These are phyloP conservation scores for Cystoderma amianthinum DNA, from an alignment of 768 basidiomycete genomes.

Conservation along the genomic window DNA sequence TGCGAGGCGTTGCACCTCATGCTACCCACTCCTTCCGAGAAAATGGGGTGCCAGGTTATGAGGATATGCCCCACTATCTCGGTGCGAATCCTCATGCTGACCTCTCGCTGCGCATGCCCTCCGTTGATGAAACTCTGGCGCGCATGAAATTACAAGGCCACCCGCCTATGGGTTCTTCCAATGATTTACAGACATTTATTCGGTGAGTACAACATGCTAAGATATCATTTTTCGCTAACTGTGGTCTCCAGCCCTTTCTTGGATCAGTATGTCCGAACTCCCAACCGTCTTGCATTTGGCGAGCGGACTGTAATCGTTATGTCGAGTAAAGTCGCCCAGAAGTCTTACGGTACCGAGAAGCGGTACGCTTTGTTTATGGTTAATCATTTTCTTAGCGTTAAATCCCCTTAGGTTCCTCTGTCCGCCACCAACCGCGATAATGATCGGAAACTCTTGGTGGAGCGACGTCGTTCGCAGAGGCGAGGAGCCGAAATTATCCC, in stretches of 20 bases:
- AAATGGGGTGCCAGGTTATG: slow-evolving; percentile 41
- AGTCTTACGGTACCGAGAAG: slow-evolving; percentile 95
- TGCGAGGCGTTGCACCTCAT: slow-evolving; percentile 66
- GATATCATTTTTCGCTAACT: slow-evolving; percentile 6
- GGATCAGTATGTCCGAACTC: slow-evolving; percentile 78
- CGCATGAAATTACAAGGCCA: slow-evolving; percentile 58
- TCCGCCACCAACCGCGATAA: slow-evolving; percentile 88
- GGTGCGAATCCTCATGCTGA: slow-evolving; percentile 45
- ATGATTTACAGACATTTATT: slow-evolving; percentile 76
- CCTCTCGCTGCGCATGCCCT: slow-evolving; percentile 53
- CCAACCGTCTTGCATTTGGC: slow-evolving; percentile 84
- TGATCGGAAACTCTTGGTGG: slow-evolving; percentile 97
- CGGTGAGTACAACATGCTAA: slow-evolving; percentile 35
- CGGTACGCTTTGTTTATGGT: slow-evolving; percentile 37
- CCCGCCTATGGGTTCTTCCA: slow-evolving; percentile 53
- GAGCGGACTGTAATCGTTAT: slow-evolving; percentile 94
- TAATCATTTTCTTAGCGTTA: slow-evolving; percentile 8
- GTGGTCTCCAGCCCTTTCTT: slow-evolving; percentile 56
- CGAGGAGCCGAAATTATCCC: slow-evolving; percentile 66
- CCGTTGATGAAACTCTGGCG: slow-evolving; percentile 55
- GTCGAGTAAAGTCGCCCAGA: slow-evolving; percentile 97
- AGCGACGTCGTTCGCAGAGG: slow-evolving; percentile 69
- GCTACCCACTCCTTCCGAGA: slow-evolving; percentile 62
- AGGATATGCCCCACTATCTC: slow-evolving; percentile 54
- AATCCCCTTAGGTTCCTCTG: slow-evolving; percentile 65